Base-by-base conservation (phyloP, 306 rosid genomes). In the Vigna nakashimae region DNA sequence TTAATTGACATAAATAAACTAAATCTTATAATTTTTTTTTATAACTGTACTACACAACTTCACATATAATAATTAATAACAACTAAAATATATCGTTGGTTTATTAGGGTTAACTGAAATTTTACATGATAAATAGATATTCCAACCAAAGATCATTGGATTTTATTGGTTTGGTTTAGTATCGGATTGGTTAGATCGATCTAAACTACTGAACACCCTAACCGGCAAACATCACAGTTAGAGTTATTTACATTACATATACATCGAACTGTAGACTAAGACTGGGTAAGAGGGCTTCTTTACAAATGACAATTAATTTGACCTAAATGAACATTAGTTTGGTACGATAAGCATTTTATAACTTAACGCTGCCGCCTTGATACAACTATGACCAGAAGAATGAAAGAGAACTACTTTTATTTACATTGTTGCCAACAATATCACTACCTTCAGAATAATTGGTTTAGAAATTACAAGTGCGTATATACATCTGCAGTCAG, bases 351-450 rank as follows among this genome's bases (percentile, higher is more conserved):
- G 24, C 6, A 32, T 66, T 32, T 66, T 43, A 32, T 32, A 60
- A 50, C 59, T 48, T 52, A 26, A 4, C 24, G 65, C 43, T 26
- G 76, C 50, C 57, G 15, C 24, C 65, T 82, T 55, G 16, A 69
- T 4, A 51, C 59, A 69, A n/a, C 30, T 2, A 17, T 49, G 59
- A 48, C 45, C 73, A 66, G 73, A 74, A 40, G 18, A 79, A 75
- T 9, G 62, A 22, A 62, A 32, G 9, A 42, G 26, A 78, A 40
- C 62, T 57, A 50, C 15, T 74, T 36, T 53, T 65, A 82, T 78
- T 22, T 56, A 74, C 83, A 78, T 79, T 7, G 67, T 71, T 50
- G 58, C 13, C 45, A 38, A 38, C 73, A 77, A 70, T 48, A 72
- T 79, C 79, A 32, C 67, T 48, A 42, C 48, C 79, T 28, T 60